These are phyloP conservation scores for Epithele typhae DNA, from an alignment of 768 basidiomycete species.

Conservation along the genomic window DNA sequence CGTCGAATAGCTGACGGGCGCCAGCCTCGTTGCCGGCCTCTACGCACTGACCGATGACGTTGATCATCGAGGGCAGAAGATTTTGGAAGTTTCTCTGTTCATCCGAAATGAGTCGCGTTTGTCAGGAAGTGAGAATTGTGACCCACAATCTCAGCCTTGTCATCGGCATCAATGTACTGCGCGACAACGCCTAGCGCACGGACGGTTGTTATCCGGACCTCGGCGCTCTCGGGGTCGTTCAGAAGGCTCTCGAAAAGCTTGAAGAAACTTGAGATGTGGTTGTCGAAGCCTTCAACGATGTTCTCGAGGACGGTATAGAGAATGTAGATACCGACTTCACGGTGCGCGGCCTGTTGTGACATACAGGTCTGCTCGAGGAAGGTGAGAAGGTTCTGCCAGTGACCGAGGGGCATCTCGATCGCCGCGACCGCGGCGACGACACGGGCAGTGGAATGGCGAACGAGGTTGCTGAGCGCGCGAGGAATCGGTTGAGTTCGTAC, in stretches of 20 bases:
- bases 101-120: no score
- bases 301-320: conserved; percentile 89
- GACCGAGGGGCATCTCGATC: conserved; percentile 73
- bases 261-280: conserved; percentile 71
- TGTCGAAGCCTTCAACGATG: conserved; percentile 85
- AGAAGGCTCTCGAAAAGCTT: conserved; percentile 72
- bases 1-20: conserved; percentile 89
- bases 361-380: conserved; percentile 78
- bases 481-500: conserved; percentile 2
- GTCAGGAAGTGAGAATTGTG: not conserved
- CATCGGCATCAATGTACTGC: conserved; percentile 85
- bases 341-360: conserved; percentile 64
- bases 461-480: conserved; percentile 59
- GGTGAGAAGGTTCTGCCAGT: conserved; percentile 86
- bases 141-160: conserved; percentile 83
- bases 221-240: conserved; percentile 78
- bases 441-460: conserved; percentile 89
- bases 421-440: conserved; percentile 90
- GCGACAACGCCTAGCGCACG: conserved; percentile 90
- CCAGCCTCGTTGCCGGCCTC: conserved; percentile 74
- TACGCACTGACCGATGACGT: conserved; percentile 81
- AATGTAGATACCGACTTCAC: conserved; percentile 90
- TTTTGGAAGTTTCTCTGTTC: conserved; percentile 82
- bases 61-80: conserved; percentile 83
- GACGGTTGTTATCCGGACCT: conserved; percentile 88